Conservation (phyloP, 805 yeast species). For the Sugiyamaella chiloensis region DNA sequence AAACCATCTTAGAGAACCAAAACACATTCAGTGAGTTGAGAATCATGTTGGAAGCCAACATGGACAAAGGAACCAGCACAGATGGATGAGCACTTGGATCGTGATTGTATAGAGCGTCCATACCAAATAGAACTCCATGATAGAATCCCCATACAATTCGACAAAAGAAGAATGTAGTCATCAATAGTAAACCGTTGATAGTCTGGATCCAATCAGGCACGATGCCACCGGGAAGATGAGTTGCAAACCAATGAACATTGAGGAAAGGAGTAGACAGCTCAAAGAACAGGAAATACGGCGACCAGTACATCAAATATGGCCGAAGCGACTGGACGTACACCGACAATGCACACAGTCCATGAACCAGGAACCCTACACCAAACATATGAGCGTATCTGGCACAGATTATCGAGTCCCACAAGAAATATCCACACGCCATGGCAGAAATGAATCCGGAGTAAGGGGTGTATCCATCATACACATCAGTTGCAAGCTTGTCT, state of each 20-base stretch:
- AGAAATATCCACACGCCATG: constrained; percentile 76
- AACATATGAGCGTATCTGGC: constrained; percentile 58
- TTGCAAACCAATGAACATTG: constrained; percentile 87
- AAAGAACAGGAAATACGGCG: constrained; percentile 77
- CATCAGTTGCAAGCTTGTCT: constrained; percentile 45
- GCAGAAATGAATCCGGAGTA: constrained; percentile 72
- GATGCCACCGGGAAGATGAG: constrained; percentile 66
- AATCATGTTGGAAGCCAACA: constrained; percentile 56
- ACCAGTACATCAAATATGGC: constrained; percentile 78
- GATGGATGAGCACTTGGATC: constrained; percentile 37
- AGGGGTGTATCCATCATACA: constrained; percentile 68
- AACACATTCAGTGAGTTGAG: constrained; percentile 67
- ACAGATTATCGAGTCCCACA: constrained; percentile 86
- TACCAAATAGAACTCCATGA: constrained; percentile 55
- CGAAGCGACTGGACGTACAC: constrained; percentile 62
- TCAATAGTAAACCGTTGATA: constrained; percentile 68
- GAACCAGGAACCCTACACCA: constrained; percentile 79
- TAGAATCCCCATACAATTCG: constrained; percentile 86
- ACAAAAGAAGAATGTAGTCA: constrained; percentile 68
- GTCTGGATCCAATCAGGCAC: constrained; percentile 53
- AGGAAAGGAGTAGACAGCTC: constrained; percentile 95
- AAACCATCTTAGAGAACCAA: constrained; percentile 89
- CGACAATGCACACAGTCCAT: constrained; percentile 75
- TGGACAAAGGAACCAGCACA: constrained; percentile 43
- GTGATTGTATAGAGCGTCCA: constrained; percentile 39